These are phyloP conservation scores for Ceratobasidium sp. DNA, from an alignment of 1,284 basidiomycete species.

Conservation along the genomic window DNA sequence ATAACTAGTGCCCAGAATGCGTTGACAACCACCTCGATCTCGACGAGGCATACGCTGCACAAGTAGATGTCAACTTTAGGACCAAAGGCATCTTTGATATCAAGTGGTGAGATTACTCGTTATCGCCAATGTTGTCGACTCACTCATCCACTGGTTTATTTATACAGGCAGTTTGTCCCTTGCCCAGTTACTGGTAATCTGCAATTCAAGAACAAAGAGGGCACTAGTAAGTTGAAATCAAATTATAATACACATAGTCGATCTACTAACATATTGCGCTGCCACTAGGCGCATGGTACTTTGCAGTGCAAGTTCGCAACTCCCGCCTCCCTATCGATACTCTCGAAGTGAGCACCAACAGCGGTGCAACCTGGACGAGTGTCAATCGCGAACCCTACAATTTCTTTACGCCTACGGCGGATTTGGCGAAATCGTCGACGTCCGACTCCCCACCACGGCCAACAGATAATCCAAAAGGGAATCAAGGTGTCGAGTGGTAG, in stretches of 20 bases:
- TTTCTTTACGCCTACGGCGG: not conserved
- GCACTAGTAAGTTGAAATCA: not conserved
- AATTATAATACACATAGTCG: too few relatives aligned
- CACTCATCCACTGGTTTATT: not conserved
- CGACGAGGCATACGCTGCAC: not conserved
- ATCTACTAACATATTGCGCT: not conserved
- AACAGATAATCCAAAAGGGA: not conserved
- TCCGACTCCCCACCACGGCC: not conserved
- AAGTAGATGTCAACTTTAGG: not conserved
- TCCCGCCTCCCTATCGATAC: not conserved
- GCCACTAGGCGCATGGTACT: not conserved
- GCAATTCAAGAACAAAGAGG: not conserved
- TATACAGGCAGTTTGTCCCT: not conserved
- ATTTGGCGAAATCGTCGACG: not conserved
- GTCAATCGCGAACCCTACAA: not conserved
- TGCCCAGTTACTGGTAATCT: not conserved
- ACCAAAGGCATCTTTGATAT: not conserved
- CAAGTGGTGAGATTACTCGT: not conserved
- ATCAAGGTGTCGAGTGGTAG: not conserved
- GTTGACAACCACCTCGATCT: not conserved
- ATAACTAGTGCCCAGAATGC: not conserved
- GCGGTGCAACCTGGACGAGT: not conserved
- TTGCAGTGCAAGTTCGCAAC: not conserved
- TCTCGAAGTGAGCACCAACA: slow-evolving; percentile 1
- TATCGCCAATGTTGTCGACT: not conserved